Evolutionary conservation across 2,329 filamentous ascomycete genomes (phyloP).

Genomic region (Xylaria sp.): DNA sequence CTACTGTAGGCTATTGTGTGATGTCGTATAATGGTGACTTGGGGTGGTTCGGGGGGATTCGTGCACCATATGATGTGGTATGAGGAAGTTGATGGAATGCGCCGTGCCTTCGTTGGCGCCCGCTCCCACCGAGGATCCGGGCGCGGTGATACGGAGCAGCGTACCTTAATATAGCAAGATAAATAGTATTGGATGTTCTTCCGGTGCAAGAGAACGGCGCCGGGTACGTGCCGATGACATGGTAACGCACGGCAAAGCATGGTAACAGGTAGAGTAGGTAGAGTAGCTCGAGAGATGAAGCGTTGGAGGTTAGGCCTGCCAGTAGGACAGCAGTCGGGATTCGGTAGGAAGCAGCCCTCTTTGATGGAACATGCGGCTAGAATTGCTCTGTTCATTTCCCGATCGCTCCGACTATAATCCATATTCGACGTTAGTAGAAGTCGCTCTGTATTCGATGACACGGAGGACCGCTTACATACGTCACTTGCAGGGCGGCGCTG

Average conservation of each 20-base stretch:
- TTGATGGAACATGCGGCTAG: not conserved
- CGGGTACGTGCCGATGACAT: not conserved
- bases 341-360: not conserved
- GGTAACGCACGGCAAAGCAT: too few relatives aligned
- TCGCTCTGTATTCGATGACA: not conserved
- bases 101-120: not conserved
- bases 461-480: not conserved
- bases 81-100: not conserved
- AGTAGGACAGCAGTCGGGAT: not conserved
- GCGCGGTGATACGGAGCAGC: constrained; percentile 1
- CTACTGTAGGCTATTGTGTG: not conserved
- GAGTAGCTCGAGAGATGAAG: not conserved
- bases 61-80: not conserved
- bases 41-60: not conserved
- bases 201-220: not conserved
- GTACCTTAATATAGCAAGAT: not conserved
- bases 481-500: not conserved
- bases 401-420: constrained; percentile 1
- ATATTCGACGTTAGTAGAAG: not conserved
- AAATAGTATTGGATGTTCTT: not conserved
- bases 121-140: not conserved
- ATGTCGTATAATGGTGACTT: not conserved
- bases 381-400: not conserved
- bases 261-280: not conserved
- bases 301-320: constrained; percentile 4